A percentile compares a stretch with the other conserved stretches of the same genome.
phyloP scores from a whole-genome alignment of 305 asterid species.

The Withania somnifera region DNA sequence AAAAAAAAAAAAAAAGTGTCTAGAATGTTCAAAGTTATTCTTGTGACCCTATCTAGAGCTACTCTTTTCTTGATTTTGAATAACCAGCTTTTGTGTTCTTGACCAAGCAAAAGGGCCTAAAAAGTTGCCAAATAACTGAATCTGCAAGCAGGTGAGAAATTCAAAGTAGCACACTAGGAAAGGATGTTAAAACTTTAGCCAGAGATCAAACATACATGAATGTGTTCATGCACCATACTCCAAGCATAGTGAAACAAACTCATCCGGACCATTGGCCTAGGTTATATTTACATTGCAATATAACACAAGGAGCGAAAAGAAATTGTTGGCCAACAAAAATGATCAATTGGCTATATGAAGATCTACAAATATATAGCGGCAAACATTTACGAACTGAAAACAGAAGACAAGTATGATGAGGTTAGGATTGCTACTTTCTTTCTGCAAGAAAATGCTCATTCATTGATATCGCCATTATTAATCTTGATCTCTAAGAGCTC shows the following conservation, averaged over 20 bases:
- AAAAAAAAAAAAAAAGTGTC: not conserved
- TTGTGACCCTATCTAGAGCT: not conserved
- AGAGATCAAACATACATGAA: not conserved
- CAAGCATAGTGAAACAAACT: not conserved
- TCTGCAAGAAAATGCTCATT: constrained; percentile 8
- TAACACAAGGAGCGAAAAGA: not conserved
- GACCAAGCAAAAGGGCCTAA: not conserved
- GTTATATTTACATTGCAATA: not conserved
- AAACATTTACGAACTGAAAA: not conserved
- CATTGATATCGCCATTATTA: constrained; percentile 12
- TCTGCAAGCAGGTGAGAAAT: constrained; percentile 9
- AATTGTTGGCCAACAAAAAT: not conserved
- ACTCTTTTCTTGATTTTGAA: not conserved
- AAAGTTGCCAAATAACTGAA: not conserved
- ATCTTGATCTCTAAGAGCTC: constrained; percentile 45
- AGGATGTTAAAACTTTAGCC: not conserved
- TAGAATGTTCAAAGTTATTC: constrained; percentile 2
- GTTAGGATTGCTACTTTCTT: not conserved
- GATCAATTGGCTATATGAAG: not conserved
- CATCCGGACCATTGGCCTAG: not conserved
- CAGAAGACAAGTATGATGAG: not conserved
- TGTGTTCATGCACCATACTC: not conserved
- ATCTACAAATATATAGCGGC: not conserved
- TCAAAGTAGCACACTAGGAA: not conserved
- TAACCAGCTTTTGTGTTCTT: not conserved